phyloP scores from a whole-genome alignment of 2,329 filamentous ascomycete species.

The Fusarium caatingaense region DNA sequence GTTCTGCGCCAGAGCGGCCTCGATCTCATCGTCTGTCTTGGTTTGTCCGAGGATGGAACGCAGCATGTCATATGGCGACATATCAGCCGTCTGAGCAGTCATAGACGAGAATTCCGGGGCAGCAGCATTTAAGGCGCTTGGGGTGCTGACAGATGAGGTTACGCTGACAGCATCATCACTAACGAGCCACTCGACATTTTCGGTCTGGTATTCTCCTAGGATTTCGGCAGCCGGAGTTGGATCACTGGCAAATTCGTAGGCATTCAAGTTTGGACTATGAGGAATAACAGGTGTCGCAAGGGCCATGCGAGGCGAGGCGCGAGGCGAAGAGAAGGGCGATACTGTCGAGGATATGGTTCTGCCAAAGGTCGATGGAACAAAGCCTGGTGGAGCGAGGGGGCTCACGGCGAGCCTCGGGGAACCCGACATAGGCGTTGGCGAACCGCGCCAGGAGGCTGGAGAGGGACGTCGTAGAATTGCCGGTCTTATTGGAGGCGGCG shows the following conservation, averaged over 20 bases:
- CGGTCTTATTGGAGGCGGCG: conserved; percentile 87
- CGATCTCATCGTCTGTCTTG: conserved; percentile 92
- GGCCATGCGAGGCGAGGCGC: conserved; percentile 89
- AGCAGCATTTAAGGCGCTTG: conserved; percentile 79
- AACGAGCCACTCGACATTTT: conserved; percentile 97
- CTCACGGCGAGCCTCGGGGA: conserved; percentile 85
- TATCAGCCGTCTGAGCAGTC: conserved; percentile 78
- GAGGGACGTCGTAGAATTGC: conserved; percentile 91
- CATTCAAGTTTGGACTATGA: conserved; percentile 92
- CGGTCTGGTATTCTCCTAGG: conserved; percentile 89
- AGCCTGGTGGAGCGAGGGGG: conserved; percentile 85
- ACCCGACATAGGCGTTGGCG: conserved; percentile 82
- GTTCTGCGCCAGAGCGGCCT: conserved; percentile 87
- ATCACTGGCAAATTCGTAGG: conserved; percentile 92
- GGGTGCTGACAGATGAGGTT: conserved; percentile 76
- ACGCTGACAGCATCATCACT: conserved; percentile 87
- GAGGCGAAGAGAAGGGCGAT: conserved; percentile 93
- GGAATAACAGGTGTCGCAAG: conserved; percentile 91
- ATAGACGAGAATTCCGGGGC: conserved; percentile 79
- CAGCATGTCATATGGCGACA: conserved; percentile 98
- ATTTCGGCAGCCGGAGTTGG: conserved; percentile 83
- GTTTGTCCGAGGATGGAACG: conserved; percentile 92
- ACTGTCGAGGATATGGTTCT: conserved; percentile 82
- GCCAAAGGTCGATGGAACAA: conserved; percentile 78
- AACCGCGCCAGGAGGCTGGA: conserved; percentile 91